Evolutionary conservation across 2,329 filamentous ascomycete species (phyloP), one percentile per base, ranked within the genome.

Genomic region (Fusarium keratoplasticum): DNA sequence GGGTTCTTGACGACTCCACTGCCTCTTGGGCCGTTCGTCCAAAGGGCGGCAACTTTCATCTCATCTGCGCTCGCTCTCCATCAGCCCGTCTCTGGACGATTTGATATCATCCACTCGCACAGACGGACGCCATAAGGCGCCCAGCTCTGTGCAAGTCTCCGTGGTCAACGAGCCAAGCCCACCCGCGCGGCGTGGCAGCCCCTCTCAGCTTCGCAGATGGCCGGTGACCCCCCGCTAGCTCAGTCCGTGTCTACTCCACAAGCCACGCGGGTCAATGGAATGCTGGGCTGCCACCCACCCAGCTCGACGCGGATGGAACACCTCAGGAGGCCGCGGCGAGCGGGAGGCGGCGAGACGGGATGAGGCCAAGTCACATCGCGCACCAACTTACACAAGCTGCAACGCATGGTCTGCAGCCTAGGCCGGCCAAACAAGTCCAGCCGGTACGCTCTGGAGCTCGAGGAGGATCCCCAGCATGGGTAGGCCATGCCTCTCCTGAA

Each of bases 181-280:
- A 66, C 63, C 40, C 50, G 25, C 50, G 25, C 29, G 54, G 66
- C 69, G 61, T 77, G 69, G 66, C 67, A 72, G 60, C 64, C 47
- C 67, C 65, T 69, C 66, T 55, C 63, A 75, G 70, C 64, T 64
- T 67, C 66, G 31, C 71, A 68, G 62, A 42, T 64, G 63, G 62
- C 62, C 69, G 22, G 63, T 66, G 66, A n/a, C 54, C 67, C 61
- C 29, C 54, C 54, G 36, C 74, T 75, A 75, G 66, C 68, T 64
- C 66, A 64, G 72, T 69, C 69, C 64, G 64, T 70, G 58, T 33
- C 59, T 72, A 60, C 71, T 79, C 77, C 77, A 78, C 77, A 79
- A 77, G 77, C 77, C 77, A 78, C 77, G 76, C 74, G 77, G 74
- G 66, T 78, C 73, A 71, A 72, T 69, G 73, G 77, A 78, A 77